Evolutionary conservation across 2,329 filamentous ascomycete genomes (phyloP), one percentile per base, ranked within the genome.

Genomic region (Sarocladium strictum): DNA sequence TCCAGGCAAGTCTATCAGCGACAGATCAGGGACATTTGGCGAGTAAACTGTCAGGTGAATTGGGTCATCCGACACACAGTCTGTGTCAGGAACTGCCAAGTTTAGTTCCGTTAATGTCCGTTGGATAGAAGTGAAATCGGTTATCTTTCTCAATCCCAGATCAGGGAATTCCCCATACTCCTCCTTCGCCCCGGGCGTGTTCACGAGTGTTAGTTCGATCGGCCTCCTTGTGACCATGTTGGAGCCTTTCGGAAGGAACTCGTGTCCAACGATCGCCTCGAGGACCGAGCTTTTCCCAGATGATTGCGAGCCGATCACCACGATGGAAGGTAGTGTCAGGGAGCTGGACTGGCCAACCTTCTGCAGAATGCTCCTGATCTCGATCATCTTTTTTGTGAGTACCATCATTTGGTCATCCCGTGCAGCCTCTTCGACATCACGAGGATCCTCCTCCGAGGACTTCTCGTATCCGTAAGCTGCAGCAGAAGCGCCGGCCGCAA

Each of bases 331-430:
- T 21, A 99, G 75, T 1, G 89, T 93, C 59, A 99, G 76, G 2
- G 89, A 84, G 60, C 87, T 90, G 1, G 92, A 95, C 74, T 99
- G 93, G 32, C 92, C 95, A 47, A 99, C 89, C 24, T 86, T 90
- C 65, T 95, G 89, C 23, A 99, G 78, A 55, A 99, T 90, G 61
- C 86, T 92, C 61, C 95, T 81, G 55, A 99, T 97, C 75, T 99
- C 94, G 65, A 99, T 99, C 94, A 99, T 99, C 74, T 97, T 97
- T 75, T 94, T 93, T 2, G 95, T 99, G 65, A 99, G 76, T 61
- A 97, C 79, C 94, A 99, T 99, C 93, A 99, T 99, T 71, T 99
- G 94, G 67, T 99, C 94, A 64, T 99, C 94, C 63, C 85, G 84
- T 17, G 90, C 89, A 50, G 80, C 78, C 64, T 88, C 84, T 55